Evolutionary conservation across 495 filamentous ascomycete species (phyloP).

Genomic region (Antarctomyces pellizariae): DNA sequence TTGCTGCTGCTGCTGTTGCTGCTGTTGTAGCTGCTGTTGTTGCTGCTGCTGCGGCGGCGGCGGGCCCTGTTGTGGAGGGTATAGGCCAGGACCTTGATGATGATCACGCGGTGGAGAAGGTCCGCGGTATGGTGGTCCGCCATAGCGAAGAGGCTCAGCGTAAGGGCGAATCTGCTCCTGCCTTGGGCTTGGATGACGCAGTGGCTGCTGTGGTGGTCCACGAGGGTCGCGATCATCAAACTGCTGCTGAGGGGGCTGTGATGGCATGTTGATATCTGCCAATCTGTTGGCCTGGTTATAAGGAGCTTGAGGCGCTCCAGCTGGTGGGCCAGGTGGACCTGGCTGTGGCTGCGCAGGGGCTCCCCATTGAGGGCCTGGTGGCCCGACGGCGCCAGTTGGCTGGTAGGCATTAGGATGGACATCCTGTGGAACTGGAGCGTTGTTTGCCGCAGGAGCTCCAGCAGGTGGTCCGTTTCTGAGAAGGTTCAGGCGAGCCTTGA

Average conservation of each 20-base stretch:
- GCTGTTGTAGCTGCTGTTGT: slow-evolving; percentile 31
- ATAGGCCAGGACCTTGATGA: slow-evolving; percentile 31
- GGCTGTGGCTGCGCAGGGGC: slow-evolving; percentile 39
- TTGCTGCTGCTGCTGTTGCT: slow-evolving; percentile 19
- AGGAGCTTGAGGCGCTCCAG: slow-evolving; percentile 29
- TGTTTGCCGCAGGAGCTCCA: slow-evolving; percentile 39
- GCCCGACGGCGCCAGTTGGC: slow-evolving; percentile 37
- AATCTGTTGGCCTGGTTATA: slow-evolving; percentile 42
- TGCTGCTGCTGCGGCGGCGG: slow-evolving; percentile 37
- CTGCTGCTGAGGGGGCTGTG: slow-evolving; percentile 44
- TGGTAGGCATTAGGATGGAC: slow-evolving; percentile 76
- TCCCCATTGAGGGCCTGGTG: slow-evolving; percentile 69
- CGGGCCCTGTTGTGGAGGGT: slow-evolving; percentile 24
- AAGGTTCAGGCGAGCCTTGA: slow-evolving; percentile 82
- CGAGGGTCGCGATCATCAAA: slow-evolving; percentile 58
- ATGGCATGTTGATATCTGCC: slow-evolving; percentile 52
- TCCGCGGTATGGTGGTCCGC: slow-evolving; percentile 21
- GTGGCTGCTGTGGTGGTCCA: slow-evolving; percentile 28
- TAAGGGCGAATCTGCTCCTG: slow-evolving; percentile 45
- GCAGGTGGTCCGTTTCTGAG: slow-evolving; percentile 55
- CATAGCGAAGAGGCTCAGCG: slow-evolving; percentile 42
- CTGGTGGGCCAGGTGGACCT: slow-evolving; percentile 20
- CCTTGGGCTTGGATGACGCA: slow-evolving; percentile 43
- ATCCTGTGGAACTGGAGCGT: slow-evolving; percentile 53
- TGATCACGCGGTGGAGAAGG: slow-evolving; percentile 19